Evolutionary conservation across 495 filamentous ascomycete species (phyloP).

Genomic region (Neurospora intermedia): DNA sequence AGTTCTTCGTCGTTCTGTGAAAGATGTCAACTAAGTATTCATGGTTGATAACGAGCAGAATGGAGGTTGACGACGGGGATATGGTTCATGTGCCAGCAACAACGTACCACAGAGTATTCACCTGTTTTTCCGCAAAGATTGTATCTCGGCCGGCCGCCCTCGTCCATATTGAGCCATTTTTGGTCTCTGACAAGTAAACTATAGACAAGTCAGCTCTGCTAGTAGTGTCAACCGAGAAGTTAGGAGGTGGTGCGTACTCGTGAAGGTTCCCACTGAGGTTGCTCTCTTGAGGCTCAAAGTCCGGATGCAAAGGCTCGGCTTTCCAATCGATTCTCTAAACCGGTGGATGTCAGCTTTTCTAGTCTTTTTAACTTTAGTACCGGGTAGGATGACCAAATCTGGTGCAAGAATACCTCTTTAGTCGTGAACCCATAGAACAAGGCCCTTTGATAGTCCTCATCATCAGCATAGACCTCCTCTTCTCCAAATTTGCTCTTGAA

Average conservation of each 20-base stretch:
- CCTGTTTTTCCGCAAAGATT: conserved; percentile 17
- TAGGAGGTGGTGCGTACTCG: conserved; percentile 10
- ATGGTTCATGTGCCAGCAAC: not conserved
- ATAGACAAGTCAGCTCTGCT: not conserved
- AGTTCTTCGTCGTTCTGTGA: conserved; percentile 14
- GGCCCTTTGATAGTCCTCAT: conserved; percentile 23
- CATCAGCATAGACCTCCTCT: conserved; percentile 3
- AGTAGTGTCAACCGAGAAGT: not conserved
- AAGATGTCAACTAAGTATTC: not conserved
- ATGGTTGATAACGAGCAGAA: not conserved
- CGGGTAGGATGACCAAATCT: not conserved
- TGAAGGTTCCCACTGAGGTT: conserved; percentile 15
- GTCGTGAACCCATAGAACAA: conserved; percentile 19
- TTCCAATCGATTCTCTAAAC: conserved; percentile 4
- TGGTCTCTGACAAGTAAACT: not conserved
- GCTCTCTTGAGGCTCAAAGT: not conserved
- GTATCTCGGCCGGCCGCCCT: conserved; percentile 11
- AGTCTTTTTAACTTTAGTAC: not conserved
- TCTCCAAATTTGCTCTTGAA: conserved; percentile 10
- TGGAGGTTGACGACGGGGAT: not conserved
- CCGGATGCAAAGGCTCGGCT: conserved; percentile 9
- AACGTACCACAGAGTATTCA: conserved; percentile 13
- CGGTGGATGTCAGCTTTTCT: not conserved
- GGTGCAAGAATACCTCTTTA: conserved; percentile 15
- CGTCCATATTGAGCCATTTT: conserved; percentile 3